Base-by-base conservation (phyloP, 2,329 filamentous ascomycete genomes). In the Hymenotorrendiella dingleyae region DNA sequence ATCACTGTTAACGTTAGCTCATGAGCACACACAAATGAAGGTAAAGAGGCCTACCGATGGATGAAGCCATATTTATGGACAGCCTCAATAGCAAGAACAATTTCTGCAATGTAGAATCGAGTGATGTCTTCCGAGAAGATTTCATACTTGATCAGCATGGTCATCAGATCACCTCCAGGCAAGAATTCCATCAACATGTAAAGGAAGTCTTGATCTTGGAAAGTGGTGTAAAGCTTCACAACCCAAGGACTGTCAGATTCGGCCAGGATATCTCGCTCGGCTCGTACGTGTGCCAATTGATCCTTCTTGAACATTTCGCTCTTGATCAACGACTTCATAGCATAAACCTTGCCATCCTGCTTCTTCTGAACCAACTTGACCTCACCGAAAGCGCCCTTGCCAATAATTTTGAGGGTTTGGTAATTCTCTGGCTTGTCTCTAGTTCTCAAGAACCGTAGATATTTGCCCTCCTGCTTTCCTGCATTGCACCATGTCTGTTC, bases 131-230 rank as follows among this genome's bases (percentile, higher is more conserved):
- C 91, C 0, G 89, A 94, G 66, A 98, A 98, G 64, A 98, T 96
- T 65, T 98, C 93, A 62, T 98, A 98, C 74, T 97, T 98, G 72
- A 98, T 98, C 55, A 98, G 74, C 93, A 98, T 98, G 3, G 93
- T 98, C 93, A 98, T 98, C 64, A 98, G 67, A 70, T 98, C 93
- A 65, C 93, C 93, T 65, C 93, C 93, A 6, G 93, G 93, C 65
- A 98, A 76, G 68, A 97, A 98, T 68, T 98, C 93, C 93, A 98
- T 98, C 48, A 98, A 74, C 83, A 98, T 93, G 72, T 98, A 98
- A 26, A 98, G 73, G 70, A 96, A 98, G 54, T 93, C 91, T 34
- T 78, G 76, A 63, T 98, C 93, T 67, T 98, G 93, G 73, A 98
- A 98, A 1, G 93, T 97, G 10, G 93, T 96, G 70, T 87, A 94